These are phyloP conservation scores for Drechslerella dactyloides DNA, from an alignment of 2,329 filamentous ascomycete genomes.

Conservation along the genomic window DNA sequence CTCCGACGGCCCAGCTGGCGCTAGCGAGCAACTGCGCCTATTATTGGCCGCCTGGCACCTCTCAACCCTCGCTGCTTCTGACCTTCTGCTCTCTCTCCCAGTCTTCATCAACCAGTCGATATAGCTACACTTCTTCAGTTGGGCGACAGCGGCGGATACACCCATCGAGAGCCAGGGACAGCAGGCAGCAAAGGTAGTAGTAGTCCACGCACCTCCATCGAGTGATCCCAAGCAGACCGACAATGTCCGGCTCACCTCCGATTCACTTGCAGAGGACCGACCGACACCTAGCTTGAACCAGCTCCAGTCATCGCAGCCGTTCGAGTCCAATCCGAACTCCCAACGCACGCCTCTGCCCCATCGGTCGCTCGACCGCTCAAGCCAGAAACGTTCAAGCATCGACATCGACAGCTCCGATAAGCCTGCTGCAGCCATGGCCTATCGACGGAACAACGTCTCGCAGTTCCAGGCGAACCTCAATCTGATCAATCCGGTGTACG, in stretches of 20 bases:
- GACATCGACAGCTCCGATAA: too few species aligned
- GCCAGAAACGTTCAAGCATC: background rate
- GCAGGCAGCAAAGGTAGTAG: background rate
- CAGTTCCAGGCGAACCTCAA: constrained; percentile 49
- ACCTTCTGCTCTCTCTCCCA: background rate
- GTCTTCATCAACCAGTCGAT: background rate
- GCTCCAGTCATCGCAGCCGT: background rate
- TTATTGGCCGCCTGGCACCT: constrained; percentile 10
- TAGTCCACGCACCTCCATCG: background rate
- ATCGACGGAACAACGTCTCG: constrained; percentile 33
- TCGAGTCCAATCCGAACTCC: background rate
- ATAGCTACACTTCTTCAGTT: too few species aligned
- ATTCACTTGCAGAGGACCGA: background rate
- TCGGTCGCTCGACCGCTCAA: background rate
- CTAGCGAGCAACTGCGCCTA: background rate
- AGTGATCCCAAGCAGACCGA: background rate
- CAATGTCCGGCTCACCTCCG: constrained; percentile 3
- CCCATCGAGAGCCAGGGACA: background rate
- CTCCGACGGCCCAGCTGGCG: background rate
- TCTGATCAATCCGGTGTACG: constrained; percentile 48
- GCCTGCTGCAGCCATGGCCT: constrained; percentile 7
- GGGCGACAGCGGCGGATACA: background rate
- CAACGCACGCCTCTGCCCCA: background rate
- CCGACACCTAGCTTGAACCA: background rate
- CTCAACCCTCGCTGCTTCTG: background rate